A percentile compares a stretch with the other conserved stretches of the same genome.
Conservation (phyloP, 768 basidiomycete species). For the Mrakia blollopis region DNA sequence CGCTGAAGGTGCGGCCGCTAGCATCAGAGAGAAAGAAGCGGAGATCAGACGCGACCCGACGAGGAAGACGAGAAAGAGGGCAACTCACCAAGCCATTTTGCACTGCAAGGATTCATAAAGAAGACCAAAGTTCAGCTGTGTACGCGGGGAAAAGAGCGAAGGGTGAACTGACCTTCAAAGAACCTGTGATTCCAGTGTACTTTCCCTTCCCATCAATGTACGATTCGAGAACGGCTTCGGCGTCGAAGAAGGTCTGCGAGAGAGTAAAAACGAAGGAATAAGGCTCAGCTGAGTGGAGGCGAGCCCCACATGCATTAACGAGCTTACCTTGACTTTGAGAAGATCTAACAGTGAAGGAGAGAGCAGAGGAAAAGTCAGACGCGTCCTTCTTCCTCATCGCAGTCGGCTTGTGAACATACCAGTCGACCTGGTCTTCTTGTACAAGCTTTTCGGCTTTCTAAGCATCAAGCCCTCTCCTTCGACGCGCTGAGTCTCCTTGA, state of each 20-base stretch:
- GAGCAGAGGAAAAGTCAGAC: neutral
- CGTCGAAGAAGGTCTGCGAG: slow-evolving; percentile 13
- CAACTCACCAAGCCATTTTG: slow-evolving; percentile 7
- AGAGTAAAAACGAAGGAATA: neutral
- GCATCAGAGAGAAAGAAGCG: neutral
- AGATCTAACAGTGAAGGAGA: neutral
- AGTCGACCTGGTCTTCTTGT: neutral
- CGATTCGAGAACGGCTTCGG: neutral
- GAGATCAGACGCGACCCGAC: neutral
- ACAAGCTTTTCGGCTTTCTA: neutral
- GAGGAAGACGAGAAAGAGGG: neutral
- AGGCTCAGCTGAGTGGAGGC: too few species aligned
- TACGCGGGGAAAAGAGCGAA: neutral
- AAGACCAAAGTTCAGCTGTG: neutral
- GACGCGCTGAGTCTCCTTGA: neutral
- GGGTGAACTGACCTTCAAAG: neutral
- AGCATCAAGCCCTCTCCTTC: slow-evolving; percentile 8
- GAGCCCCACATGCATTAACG: neutral
- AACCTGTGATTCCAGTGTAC: slow-evolving; percentile 5
- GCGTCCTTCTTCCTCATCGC: neutral
- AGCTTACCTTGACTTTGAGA: slow-evolving; percentile 8
- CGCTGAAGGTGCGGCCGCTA: slow-evolving; percentile 9
- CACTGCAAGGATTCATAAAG: neutral
- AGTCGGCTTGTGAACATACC: neutral
- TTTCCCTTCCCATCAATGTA: neutral